Evolutionary conservation across 2,329 filamentous ascomycete genomes (phyloP), one percentile per base, ranked within the genome.

Genomic region (Penicillium freii): DNA sequence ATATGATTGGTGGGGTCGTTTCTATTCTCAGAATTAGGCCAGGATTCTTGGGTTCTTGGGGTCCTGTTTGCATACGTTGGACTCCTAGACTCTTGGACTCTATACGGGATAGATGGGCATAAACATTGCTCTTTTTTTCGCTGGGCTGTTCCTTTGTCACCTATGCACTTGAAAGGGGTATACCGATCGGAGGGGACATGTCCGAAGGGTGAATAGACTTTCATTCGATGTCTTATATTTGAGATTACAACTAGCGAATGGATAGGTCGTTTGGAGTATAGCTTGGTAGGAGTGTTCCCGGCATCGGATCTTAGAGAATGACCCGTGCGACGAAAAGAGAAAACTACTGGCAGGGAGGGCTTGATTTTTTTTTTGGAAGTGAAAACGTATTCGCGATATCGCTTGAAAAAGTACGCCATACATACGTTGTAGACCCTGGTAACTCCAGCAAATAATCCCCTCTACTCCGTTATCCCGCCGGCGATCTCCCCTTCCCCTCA

Each of bases 401-500:
- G 44, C 19, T 17, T 42, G 11, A 6, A 54, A 52, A 29, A 19
- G n/a, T n/a, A 9, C 21, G 2, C 13, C 21, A 13, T 19, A 11
- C 19, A 23, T 25, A 21, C 6, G 15, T 40, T 13, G 27, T 15
- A 45, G 31, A 52, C 23, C 13, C 15, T 21, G 9, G 19, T 4
- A 23, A n/a, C 6, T 31, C 21, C 42, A 56, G 34, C 43, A 21
- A 29, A 53, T 43, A 33, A 39, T n/a, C 5, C 46, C 53, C 46
- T 55, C 31, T n/a, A 49, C 29, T 33, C 34, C 25, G 27, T 29
- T 36, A 15, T 46, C 36, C 8, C 36, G 27, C n/a, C 10, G 40
- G 38, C 13, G 49, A 52, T 52, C 21, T 36, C 23, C n/a, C 27
- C 38, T 51, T n/a, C 48, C 49, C 54, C 49, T 47, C 49, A 56